Evolutionary conservation across 768 basidiomycete genomes (phyloP).

Genomic region (Serpula lacrymans): DNA sequence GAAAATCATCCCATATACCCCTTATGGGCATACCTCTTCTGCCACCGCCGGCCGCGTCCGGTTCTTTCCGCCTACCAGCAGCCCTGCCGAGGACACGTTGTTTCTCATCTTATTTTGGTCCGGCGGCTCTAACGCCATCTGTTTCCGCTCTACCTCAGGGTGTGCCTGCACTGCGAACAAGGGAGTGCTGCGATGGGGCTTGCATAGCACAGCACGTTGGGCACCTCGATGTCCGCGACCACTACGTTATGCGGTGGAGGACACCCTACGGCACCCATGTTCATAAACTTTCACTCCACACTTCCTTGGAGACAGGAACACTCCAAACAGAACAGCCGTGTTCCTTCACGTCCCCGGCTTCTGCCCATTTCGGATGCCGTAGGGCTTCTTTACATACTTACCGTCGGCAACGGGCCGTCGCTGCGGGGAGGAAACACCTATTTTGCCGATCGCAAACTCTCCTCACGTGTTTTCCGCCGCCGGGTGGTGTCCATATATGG

Average conservation of each 20-base stretch:
- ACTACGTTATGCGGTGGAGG: neutral
- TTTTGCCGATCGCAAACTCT: too few species aligned
- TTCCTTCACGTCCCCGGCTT: slow-evolving; percentile 1
- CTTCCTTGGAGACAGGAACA: slow-evolving; percentile 1
- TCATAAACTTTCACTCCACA: neutral
- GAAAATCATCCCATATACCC: too few species aligned
- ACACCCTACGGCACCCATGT: too few species aligned
- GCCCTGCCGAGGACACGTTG: too few species aligned
- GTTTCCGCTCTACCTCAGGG: slow-evolving; percentile 9
- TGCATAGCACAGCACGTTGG: neutral
- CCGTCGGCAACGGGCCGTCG: slow-evolving; percentile 21
- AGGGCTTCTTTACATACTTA: slow-evolving; percentile 10
- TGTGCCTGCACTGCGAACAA: neutral
- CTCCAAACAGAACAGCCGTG: neutral
- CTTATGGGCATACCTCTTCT: too few species aligned
- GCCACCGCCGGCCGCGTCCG: slow-evolving; percentile 23
- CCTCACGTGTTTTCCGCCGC: slow-evolving; percentile 21
- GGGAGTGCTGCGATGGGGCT: neutral
- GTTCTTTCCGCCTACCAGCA: slow-evolving; percentile 17
- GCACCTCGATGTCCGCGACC: neutral
- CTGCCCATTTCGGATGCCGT: slow-evolving; percentile 1
- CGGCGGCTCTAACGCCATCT: slow-evolving; percentile 37
- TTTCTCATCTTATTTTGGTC: slow-evolving; percentile 24
- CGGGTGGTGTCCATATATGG: slow-evolving; percentile 8
- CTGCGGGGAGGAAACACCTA: slow-evolving; percentile 8